phyloP scores from a whole-genome alignment of 2,329 filamentous ascomycete genomes.

The Aspergillus sp. region DNA sequence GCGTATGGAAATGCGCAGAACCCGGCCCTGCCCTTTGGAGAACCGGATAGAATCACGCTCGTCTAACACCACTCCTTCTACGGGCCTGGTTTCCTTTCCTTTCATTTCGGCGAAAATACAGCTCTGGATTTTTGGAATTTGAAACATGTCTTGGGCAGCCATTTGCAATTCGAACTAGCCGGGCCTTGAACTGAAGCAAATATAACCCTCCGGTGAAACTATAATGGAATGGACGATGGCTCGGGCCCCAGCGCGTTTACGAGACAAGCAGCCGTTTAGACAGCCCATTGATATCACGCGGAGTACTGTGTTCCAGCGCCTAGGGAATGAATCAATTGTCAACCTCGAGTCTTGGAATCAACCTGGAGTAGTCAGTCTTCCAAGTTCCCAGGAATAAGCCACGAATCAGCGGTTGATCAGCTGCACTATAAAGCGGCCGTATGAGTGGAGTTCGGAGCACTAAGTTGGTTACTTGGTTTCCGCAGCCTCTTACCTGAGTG shows the following conservation, averaged over 20 bases:
- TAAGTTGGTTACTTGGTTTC: background rate
- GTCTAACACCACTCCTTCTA: background rate
- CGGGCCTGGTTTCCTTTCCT: background rate
- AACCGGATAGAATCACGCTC: constrained; percentile 1
- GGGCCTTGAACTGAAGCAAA: background rate
- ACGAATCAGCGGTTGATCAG: constrained; percentile 5
- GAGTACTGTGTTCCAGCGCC: constrained; percentile 17
- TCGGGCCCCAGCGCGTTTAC: constrained; percentile 5
- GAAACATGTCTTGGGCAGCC: background rate
- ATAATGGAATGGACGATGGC: background rate
- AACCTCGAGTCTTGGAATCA: constrained; percentile 5
- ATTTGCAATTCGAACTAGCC: background rate
- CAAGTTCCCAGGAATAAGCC: constrained; percentile 1
- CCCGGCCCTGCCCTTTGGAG: background rate
- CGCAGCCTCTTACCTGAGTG: background rate
- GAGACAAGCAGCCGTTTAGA: constrained; percentile 1
- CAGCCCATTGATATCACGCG: constrained; percentile 2
- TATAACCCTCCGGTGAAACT: background rate
- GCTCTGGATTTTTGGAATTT: background rate
- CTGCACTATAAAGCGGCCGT: constrained; percentile 2
- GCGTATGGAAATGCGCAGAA: constrained; percentile 12
- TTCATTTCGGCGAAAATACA: background rate
- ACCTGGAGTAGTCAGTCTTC: background rate
- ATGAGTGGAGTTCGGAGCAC: background rate
- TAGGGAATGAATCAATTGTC: constrained; percentile 3